Base-by-base conservation (phyloP, 108 stramenopile genomes). In the Skeletonema grethae region DNA sequence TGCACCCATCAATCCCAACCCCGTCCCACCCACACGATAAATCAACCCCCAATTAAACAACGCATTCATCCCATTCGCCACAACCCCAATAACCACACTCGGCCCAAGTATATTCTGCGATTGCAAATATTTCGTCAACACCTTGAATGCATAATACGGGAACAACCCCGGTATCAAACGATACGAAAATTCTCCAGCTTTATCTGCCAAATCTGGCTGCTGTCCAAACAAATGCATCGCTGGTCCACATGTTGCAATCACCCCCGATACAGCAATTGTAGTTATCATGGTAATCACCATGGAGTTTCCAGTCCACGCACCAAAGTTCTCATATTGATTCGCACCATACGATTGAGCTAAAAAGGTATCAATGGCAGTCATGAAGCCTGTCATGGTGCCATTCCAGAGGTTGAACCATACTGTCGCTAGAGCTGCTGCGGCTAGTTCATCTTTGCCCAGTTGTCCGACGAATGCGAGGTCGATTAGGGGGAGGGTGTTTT, bases 401-500 rank as follows among this genome's bases (percentile, higher is more conserved):
- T 84, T 80, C 79, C 79, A 84, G 28, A 84, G 45, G 46, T 84
- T 77, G 70, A 81, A 84, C 83, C 83, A 84, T 2, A 69, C 79
- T 6, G 70, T 84, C 12, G 83, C 83, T 22, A 84, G 57, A 3
- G 83, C 80, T 11, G 76, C 76, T 7, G 71, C 67, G 9, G 79
- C 83, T 15, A 84, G 57, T 24, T 84, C 83, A 60, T 84, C 56
- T 38, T 77, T 84, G 15, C 63, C 67, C 7, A 84, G 63, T 39
- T 77, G 61, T 13, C 83, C 38, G 16, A 43, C 63, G 13, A 63
- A 28, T 0, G 63, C 74, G 41, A 75, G 34, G 41, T 78, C 79
- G 12, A 78, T 57, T 1, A 82, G 61, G 2, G 82, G 82, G 16
- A 82, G 29, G 10, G 71, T 78, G 34, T 82, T 82, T 56, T 82